Conservation (phyloP, 2,329 filamentous ascomycete species). For the Penicillium fuscoglaucum region DNA sequence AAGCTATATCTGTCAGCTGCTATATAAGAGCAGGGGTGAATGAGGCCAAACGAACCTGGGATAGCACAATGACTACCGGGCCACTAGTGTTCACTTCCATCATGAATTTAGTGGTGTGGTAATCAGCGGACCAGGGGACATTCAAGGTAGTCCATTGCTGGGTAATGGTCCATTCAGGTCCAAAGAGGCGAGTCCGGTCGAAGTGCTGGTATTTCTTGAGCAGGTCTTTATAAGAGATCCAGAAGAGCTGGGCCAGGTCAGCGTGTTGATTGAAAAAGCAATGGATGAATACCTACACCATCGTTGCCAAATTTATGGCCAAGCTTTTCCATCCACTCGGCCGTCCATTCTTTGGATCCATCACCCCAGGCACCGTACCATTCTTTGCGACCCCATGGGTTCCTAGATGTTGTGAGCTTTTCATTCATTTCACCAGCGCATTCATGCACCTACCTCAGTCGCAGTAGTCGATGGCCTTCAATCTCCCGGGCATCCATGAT, state of each 20-base stretch:
- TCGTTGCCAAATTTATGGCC: slow-evolving; percentile 75
- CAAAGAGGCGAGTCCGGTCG: slow-evolving; percentile 62
- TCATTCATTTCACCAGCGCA: neutral
- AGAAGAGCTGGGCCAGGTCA: slow-evolving; percentile 49
- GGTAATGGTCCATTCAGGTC: slow-evolving; percentile 59
- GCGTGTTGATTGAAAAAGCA: neutral
- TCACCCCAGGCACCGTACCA: slow-evolving; percentile 83
- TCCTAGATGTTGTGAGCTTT: slow-evolving; percentile 49
- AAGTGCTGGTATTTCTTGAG: slow-evolving; percentile 60
- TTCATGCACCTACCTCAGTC: slow-evolving; percentile 52
- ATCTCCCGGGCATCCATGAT: slow-evolving; percentile 62
- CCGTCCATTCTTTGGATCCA: slow-evolving; percentile 80
- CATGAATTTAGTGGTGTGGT: slow-evolving; percentile 61
- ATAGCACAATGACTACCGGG: slow-evolving; percentile 59
- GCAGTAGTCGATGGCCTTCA: slow-evolving; percentile 63
- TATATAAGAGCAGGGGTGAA: no score
- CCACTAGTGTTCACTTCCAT: slow-evolving; percentile 54
- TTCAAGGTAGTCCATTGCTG: slow-evolving; percentile 63
- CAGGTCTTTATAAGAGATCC: slow-evolving; percentile 61
- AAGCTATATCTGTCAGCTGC: slow-evolving; percentile 39
- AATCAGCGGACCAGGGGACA: slow-evolving; percentile 62
- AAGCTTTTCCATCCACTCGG: slow-evolving; percentile 72
- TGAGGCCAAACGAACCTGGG: slow-evolving; percentile 44
- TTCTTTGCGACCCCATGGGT: slow-evolving; percentile 79
- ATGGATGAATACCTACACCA: slow-evolving; percentile 48